phyloP scores from a whole-genome alignment of 2,329 filamentous ascomycete genomes.

The Sclerotinia nivalis region DNA sequence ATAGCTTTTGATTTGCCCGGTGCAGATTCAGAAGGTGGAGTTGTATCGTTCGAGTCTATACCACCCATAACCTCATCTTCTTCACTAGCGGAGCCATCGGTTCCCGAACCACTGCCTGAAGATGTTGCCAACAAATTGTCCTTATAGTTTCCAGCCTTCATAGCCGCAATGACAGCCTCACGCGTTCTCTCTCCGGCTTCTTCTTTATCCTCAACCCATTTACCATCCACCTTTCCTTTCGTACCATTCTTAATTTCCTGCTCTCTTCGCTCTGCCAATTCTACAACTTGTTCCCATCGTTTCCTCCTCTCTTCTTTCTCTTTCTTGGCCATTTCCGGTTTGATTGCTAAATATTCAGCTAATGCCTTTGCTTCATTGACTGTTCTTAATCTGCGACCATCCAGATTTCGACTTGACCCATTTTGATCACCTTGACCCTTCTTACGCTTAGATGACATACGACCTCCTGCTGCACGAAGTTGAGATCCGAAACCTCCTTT shows the following conservation, averaged over 20 bases:
- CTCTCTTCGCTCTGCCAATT: slow-evolving; percentile 77
- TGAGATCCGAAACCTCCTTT: slow-evolving; percentile 98
- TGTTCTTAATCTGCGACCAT: slow-evolving; percentile 84
- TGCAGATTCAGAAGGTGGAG: slow-evolving; percentile 48
- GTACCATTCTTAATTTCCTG: slow-evolving; percentile 77
- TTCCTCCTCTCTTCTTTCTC: slow-evolving; percentile 84
- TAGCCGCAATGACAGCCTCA: slow-evolving; percentile 70
- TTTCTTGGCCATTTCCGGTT: slow-evolving; percentile 94
- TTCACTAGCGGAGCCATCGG: slow-evolving; percentile 29
- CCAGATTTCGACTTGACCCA: slow-evolving; percentile 88
- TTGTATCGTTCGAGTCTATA: slow-evolving; percentile 47
- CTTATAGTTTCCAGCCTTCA: slow-evolving; percentile 63
- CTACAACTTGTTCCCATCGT: slow-evolving; percentile 86
- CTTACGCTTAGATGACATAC: slow-evolving; percentile 92
- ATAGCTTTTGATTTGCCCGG: slow-evolving; percentile 41
- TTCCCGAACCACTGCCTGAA: slow-evolving; percentile 42
- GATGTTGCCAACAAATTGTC: slow-evolving; percentile 56
- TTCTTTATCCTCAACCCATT: slow-evolving; percentile 95
- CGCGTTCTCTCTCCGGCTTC: slow-evolving; percentile 82
- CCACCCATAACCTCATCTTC: slow-evolving; percentile 40
- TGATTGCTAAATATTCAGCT: slow-evolving; percentile 91
- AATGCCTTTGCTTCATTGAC: slow-evolving; percentile 94
- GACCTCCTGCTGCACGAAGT: slow-evolving; percentile 90
- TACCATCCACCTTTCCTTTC: slow-evolving; percentile 74
- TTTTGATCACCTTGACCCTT: slow-evolving; percentile 81